Conservation (phyloP, 2,329 filamentous ascomycete genomes). For the Cercospora janseana region DNA sequence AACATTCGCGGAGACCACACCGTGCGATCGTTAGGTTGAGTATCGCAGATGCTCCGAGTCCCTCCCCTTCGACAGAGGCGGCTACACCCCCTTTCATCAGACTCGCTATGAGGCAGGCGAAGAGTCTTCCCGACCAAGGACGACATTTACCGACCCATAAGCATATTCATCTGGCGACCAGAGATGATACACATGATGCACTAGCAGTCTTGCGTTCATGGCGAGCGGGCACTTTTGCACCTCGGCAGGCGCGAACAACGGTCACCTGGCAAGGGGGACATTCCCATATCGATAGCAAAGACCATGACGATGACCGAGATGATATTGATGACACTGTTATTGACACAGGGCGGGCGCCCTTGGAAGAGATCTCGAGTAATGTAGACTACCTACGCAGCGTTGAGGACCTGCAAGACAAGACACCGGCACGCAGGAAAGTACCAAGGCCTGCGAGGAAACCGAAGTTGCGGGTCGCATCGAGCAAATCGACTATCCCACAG, state of each 20-base stretch:
- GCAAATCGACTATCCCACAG: not conserved
- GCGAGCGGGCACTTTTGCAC: constrained; percentile 44
- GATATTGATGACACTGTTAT: too few relatives aligned
- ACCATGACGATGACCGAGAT: not conserved
- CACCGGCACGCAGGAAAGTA: too few relatives aligned
- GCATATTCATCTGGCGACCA: constrained; percentile 52
- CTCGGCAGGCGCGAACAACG: not conserved
- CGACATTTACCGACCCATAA: constrained; percentile 54
- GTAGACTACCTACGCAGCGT: too few relatives aligned
- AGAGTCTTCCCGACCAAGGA: constrained; percentile 48
- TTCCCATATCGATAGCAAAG: not conserved
- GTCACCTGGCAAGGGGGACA: not conserved
- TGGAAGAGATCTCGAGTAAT: too few relatives aligned
- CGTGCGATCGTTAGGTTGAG: constrained; percentile 38
- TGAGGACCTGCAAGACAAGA: too few relatives aligned
- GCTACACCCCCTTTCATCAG: constrained; percentile 52
- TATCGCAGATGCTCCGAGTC: constrained; percentile 49
- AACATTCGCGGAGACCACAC: not conserved
- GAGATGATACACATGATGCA: constrained; percentile 56
- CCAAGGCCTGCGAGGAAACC: too few relatives aligned
- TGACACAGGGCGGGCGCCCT: too few relatives aligned
- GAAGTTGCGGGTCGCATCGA: too few relatives aligned
- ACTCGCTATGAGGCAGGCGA: constrained; percentile 55
- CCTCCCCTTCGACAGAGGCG: constrained; percentile 38
- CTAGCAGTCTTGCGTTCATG: constrained; percentile 51